Evolutionary conservation across 2,329 filamentous ascomycete species (phyloP), one percentile per base, ranked within the genome.

Genomic region (Alternaria dauci): DNA sequence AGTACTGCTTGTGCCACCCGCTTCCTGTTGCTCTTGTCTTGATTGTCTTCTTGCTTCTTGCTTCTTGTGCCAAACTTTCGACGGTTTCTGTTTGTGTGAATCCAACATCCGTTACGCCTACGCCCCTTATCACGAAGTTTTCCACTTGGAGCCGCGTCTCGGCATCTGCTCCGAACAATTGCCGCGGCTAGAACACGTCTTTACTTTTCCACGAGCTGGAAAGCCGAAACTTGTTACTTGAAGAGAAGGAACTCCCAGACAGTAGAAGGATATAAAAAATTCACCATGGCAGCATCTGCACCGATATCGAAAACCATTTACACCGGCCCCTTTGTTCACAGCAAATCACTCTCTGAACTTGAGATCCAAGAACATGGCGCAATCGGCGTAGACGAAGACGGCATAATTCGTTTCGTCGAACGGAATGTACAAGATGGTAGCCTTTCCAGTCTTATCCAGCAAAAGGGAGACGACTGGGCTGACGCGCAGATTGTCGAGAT

Each of bases 251-350:
- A 18, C 32, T 18, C 14, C 18, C 26, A 5, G 26, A 36, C 43
- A 3, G 20, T 47, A 16, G 20, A 53, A 4, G 18, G 2, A 16
- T 9, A 7, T n/a, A 23, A 9, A 4, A 20, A 9, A 23, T 18
- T 20, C 57, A 68, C 42, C 30, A 78, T 77, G 73, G 71, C 74
- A 3, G 73, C 75, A 5, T 75, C 74, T 36, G 47, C 63, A 16
- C 55, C 70, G 2, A 71, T 77, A 26, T 38, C 56, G 8, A 71
- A 68, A 59, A 76, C 79, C 0, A 72, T 91, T 46, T 91, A 88
- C 69, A 63, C 83, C 20, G 89, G 89, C 12, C 83, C 86, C 0
- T 90, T 91, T 70, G 84, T 89, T 12, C 86, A 90, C 71, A 86
- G 75, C 72, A 81, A 73, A 70, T 82, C 73, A 23, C 76, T 81